These are phyloP conservation scores for Plasmodium gaboni DNA, from an alignment of 169 alveolate genomes.

Conservation along the genomic window DNA sequence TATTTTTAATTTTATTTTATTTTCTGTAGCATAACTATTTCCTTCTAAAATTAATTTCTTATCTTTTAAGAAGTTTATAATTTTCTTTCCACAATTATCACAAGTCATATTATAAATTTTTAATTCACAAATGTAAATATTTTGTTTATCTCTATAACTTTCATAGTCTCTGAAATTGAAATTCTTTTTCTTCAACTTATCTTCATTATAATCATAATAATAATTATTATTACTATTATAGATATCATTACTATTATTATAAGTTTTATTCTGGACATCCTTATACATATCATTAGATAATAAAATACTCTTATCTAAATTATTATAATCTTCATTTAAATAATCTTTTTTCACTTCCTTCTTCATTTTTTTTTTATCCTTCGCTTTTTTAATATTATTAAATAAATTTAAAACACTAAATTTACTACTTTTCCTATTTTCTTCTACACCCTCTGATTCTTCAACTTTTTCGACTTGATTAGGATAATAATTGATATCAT, in stretches of 20 bases:
- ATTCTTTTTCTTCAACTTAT: no score
- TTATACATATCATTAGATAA: background rate
- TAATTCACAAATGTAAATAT: conserved; percentile 47
- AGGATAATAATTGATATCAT: background rate
- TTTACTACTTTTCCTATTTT: background rate
- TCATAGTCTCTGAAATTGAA: conserved; percentile 35
- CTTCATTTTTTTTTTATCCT: conserved; percentile 4
- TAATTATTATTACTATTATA: no score
- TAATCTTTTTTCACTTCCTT: background rate
- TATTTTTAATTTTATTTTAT: conserved; percentile 52
- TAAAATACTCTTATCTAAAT: conserved; percentile 1
- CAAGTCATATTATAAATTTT: conserved; percentile 74
- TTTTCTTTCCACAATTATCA: conserved; percentile 69
- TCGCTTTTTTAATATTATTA: conserved; percentile 5
- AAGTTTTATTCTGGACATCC: background rate
- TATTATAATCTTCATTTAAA: background rate
- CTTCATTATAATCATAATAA: no score
- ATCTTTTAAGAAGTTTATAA: conserved; percentile 53
- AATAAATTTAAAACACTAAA: conserved; percentile 10
- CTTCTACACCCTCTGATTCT: background rate
- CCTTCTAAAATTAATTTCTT: conserved; percentile 58
- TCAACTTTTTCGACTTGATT: background rate
- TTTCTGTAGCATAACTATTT: conserved; percentile 67
- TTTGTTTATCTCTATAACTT: conserved; percentile 26
- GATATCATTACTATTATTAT: background rate